Base-by-base conservation (phyloP, 352 stramenopile species). In the Blastocystis sp. region DNA sequence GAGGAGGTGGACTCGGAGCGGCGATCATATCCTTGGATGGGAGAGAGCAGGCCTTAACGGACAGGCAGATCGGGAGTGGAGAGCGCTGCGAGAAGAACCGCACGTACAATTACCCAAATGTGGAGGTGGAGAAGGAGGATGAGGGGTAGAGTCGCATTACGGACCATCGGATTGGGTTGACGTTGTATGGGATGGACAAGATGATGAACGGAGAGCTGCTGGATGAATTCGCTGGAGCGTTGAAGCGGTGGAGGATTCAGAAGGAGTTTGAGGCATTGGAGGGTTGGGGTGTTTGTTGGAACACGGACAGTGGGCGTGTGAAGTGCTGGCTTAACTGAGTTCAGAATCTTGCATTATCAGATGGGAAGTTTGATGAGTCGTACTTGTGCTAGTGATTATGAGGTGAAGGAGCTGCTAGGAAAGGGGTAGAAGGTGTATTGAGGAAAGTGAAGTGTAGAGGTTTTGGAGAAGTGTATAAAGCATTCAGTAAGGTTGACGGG, bases 21-120 rank as follows among this genome's bases (percentile, higher is more conserved):
- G 2, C 28, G 62, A n/a, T 78, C 65, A 77, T 88, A 77, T 76
- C 65, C 62, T 77, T 61, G 41, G 0, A 5, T 21, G 86, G 90
- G 43, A 91, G 93, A 88, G 91, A 91, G 43, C 90, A 93, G 66
- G 91, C 66, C 10, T 90, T 95, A 90, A 91, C 93, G 28, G 91
- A 90, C 56, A 93, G 91, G 34, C 94, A 98, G 90, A 94, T 98
- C 62, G 95, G 95, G 48, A 98, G 95, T 0, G 96, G 96, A 48
- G 95, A 97, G 41, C 91, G 96, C 56, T 96, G 92, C 1, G 96
- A 98, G 91, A 97, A 98, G 70, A 97, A 99, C 62, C 92, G 96
- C 76, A 99, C 96, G 38, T 99, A 99, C 93, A 99, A 99, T 91
- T 99, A 88, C 78, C 78, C 78, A 0, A 88, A 88, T 78, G 78